Conservation (phyloP, 257 asterid genomes). For the Solanum commersonii region DNA sequence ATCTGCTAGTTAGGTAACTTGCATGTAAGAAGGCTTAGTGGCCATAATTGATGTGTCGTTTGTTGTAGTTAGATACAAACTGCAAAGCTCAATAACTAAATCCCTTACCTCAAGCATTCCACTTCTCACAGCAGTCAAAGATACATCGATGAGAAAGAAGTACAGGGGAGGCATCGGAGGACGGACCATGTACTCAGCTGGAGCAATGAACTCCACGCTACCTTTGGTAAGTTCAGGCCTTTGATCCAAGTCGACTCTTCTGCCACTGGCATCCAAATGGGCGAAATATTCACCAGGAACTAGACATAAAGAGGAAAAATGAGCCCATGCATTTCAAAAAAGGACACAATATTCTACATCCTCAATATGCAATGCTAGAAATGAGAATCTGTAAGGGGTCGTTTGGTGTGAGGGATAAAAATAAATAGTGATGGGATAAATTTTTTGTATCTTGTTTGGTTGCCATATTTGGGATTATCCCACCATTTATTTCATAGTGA, state of each 20-base stretch:
- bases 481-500: too few relatives aligned
- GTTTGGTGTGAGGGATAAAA: too few relatives aligned
- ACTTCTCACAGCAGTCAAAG: conserved; percentile 72
- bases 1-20: background rate
- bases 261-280: conserved; percentile 65
- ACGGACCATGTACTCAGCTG: conserved; percentile 79
- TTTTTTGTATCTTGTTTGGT: too few relatives aligned
- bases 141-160: conserved; percentile 85
- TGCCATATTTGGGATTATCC: too few relatives aligned
- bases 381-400: background rate
- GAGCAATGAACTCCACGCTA: conserved; percentile 75
- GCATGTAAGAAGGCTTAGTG: background rate
- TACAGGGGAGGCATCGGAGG: conserved; percentile 85
- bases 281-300: conserved; percentile 80
- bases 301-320: conserved; percentile 27
- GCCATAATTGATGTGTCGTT: background rate
- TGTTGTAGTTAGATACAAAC: background rate
- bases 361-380: background rate
- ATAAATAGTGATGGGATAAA: too few relatives aligned
- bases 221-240: conserved; percentile 86
- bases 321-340: conserved; percentile 9
- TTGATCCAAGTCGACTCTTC: conserved; percentile 73
- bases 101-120: conserved; percentile 84
- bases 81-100: background rate
- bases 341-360: background rate